Evolutionary conservation across 1,284 basidiomycete genomes (phyloP).

Genomic region (Boletus albobrunnescens): DNA sequence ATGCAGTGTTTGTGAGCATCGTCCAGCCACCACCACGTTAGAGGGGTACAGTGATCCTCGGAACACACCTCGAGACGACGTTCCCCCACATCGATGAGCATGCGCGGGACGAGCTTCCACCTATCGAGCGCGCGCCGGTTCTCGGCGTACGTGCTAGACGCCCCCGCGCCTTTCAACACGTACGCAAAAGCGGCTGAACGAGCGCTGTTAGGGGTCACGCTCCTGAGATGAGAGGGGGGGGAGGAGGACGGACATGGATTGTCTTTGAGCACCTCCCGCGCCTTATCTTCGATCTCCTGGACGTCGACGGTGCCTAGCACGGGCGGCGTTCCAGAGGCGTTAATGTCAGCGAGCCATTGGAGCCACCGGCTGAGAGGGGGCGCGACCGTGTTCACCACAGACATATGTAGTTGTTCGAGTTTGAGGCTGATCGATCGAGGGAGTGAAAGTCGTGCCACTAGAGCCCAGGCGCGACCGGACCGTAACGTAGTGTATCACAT

Average conservation of each 20-base stretch:
- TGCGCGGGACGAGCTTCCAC: conserved; percentile 68
- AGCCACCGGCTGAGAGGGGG: conserved; percentile 23
- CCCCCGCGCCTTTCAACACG: conserved; percentile 60
- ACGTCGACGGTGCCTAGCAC: conserved; percentile 40
- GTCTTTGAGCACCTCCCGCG: conserved; percentile 41
- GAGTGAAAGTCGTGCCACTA: no score
- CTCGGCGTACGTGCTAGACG: conserved; percentile 49
- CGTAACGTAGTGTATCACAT: no score
- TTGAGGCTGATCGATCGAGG: no score
- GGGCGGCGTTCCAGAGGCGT: conserved; percentile 29
- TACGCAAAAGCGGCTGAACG: conserved; percentile 59
- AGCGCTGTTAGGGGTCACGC: not conserved
- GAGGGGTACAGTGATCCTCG: no score
- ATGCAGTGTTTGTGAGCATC: not conserved
- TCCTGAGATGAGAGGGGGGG: not conserved
- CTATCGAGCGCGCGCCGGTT: conserved; percentile 56
- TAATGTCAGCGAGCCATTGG: conserved; percentile 24
- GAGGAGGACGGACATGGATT: conserved; percentile 29
- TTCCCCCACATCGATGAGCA: conserved; percentile 67
- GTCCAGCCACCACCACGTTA: not conserved
- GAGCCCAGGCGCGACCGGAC: no score
- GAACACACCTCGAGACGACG: conserved; percentile 55
- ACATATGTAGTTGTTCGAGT: no score
- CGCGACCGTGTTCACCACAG: conserved; percentile 19
- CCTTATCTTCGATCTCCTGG: conserved; percentile 43